Percentiles rank a stretch among this genome's conserved stretches.
These are phyloP conservation scores for Alternaria solani DNA, from an alignment of 2,329 filamentous ascomycete genomes.

Conservation along the genomic window DNA sequence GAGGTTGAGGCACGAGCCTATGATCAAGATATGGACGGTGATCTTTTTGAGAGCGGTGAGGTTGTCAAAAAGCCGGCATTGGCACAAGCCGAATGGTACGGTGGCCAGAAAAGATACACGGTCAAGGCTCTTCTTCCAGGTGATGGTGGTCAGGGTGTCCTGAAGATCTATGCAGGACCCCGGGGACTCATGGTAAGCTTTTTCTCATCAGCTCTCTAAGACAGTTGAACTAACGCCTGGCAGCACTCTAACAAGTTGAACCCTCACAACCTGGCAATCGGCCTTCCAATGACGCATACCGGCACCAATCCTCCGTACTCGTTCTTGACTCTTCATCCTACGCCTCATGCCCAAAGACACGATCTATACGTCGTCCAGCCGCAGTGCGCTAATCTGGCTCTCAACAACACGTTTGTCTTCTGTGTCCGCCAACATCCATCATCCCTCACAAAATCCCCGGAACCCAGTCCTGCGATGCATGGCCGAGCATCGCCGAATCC, in stretches of 20 bases:
- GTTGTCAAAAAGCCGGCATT: conserved; percentile 84
- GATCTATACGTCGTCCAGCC: conserved; percentile 97
- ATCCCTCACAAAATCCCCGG: conserved; percentile 53
- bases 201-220: neutral
- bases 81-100: conserved; percentile 90
- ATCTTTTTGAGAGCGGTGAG: conserved; percentile 92
- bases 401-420: conserved; percentile 99
- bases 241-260: conserved; percentile 93
- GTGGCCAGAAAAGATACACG: conserved; percentile 87
- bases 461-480: conserved; percentile 46
- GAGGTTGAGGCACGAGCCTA: conserved; percentile 89
- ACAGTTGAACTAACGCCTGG: conserved; percentile 24
- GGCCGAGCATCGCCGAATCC: conserved; percentile 62
- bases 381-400: conserved; percentile 84
- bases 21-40: conserved; percentile 83
- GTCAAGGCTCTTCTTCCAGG: conserved; percentile 91
- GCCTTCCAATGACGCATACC: conserved; percentile 87
- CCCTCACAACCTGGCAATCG: conserved; percentile 87
- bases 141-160: conserved; percentile 84
- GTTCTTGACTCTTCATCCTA: conserved; percentile 91
- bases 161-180: conserved; percentile 94
- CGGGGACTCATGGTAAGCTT: conserved; percentile 79
- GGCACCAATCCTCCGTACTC: conserved; percentile 95
- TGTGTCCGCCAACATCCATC: conserved; percentile 92
- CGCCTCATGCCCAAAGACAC: conserved; percentile 95